Conservation (phyloP, 176 grass and related monocot genomes). For the Oryza rufipogon region DNA sequence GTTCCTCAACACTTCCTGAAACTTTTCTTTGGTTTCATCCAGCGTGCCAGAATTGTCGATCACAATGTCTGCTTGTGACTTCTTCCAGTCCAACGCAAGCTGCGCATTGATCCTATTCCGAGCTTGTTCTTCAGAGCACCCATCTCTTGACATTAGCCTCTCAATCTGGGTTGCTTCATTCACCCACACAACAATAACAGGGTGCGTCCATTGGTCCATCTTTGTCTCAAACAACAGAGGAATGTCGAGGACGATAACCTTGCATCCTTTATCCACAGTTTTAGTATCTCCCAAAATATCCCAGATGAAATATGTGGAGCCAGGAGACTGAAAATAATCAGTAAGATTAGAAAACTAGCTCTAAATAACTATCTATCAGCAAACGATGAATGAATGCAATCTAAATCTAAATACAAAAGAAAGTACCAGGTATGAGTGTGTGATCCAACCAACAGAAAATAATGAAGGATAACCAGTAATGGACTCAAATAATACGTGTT, state of each 20-base stretch:
- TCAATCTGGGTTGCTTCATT: conserved; percentile 66
- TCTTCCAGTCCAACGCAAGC: conserved; percentile 70
- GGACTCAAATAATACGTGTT: background rate
- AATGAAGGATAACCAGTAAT: background rate
- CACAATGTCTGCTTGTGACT: conserved; percentile 73
- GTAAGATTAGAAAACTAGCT: background rate
- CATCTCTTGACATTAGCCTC: conserved; percentile 79
- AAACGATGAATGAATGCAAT: background rate
- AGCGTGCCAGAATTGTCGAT: conserved; percentile 73
- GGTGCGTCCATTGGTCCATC: conserved; percentile 74
- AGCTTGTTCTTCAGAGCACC: conserved; percentile 71
- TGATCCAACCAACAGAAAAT: background rate
- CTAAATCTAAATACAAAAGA: background rate
- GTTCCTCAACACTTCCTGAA: conserved; percentile 56
- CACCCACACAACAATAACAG: conserved; percentile 86
- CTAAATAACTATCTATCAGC: background rate
- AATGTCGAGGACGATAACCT: conserved; percentile 77
- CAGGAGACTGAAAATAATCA: conserved; percentile 59
- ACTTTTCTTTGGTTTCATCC: conserved; percentile 68
- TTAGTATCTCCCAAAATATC: conserved; percentile 79
- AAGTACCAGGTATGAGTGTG: background rate
- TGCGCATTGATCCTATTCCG: conserved; percentile 70
- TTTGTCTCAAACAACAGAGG: conserved; percentile 87
- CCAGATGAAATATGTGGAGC: conserved; percentile 79
- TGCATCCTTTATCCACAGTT: conserved; percentile 81